Evolutionary conservation across 164 flowering plant genomes (phyloP), one percentile per base, ranked within the genome.

Genomic region (Chloranthus sessilifolius): DNA sequence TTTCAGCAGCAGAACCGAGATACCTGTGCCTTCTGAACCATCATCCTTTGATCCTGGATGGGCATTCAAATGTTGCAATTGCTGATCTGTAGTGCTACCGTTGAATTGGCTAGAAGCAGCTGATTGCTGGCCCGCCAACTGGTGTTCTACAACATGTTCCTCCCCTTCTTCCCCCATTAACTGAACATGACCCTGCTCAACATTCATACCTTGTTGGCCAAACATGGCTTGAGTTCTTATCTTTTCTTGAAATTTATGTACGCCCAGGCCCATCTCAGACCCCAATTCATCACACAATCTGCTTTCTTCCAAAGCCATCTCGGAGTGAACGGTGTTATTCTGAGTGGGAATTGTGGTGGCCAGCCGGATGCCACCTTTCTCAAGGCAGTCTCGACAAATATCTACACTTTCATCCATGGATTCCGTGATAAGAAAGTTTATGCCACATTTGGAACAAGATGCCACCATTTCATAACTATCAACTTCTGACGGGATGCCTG

Each of bases 21-120:
- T 84, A 35, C 95, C 97, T 3, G 81, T 68, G 60, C 75, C 86
- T 67, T 71, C 92, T 48, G 81, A 60, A 53, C 55, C 57, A 56
- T 74, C 76, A 65, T 59, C 60, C 47, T 69, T 73, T 42, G 61
- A 50, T 55, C 58, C 65, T 34, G 65, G 47, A 55, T 39, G 28
- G 51, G 59, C 55, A 37, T 47, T 59, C 21, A 36, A 51, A 23
- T 55, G 63, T 25, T 50, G 68, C 40, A 57, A 41, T 41, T 63
- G 70, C 56, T 43, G 72, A 53, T 15, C 49, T 42, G 42, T 56
- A 34, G 46, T 19, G 15, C 58, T 66, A 47, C 20, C 19, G 36
- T 58, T 56, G 42, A 65, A 45, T 12, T 52, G 50, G 49, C 40
- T 49, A 28, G 57, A 25, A 52, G 42, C 57, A 47, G 43, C 56